Percentiles rank a stretch among this genome's conserved stretches.
Conservation (phyloP, 1,284 basidiomycete species). For the Sporisorium scitamineum region DNA sequence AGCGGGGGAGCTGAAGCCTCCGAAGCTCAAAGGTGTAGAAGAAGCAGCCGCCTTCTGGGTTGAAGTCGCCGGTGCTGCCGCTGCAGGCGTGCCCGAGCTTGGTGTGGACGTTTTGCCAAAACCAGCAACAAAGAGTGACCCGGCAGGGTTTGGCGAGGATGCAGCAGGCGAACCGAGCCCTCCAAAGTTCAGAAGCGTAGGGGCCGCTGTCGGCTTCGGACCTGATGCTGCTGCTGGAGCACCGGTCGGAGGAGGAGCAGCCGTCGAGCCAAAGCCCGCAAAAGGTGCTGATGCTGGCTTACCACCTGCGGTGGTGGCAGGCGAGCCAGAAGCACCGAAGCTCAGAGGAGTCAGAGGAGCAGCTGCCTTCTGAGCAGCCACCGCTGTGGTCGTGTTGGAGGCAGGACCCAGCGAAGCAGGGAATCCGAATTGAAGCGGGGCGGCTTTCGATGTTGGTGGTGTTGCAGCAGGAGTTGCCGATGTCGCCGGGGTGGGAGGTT, state of each 20-base stretch:
- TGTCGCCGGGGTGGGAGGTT: constrained; percentile 9
- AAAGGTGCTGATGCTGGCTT: constrained; percentile 10
- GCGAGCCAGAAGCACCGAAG: constrained; percentile 12
- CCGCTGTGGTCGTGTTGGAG: neutral
- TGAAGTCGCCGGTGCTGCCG: neutral
- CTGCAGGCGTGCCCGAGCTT: neutral
- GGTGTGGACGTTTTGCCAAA: constrained; percentile 3
- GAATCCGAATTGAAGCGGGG: constrained; percentile 15
- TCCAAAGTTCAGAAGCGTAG: constrained; percentile 2
- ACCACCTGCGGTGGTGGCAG: neutral
- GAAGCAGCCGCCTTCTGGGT: neutral
- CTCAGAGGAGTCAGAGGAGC: constrained; percentile 16
- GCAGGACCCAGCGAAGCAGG: constrained; percentile 17
- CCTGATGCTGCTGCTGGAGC: constrained; percentile 7
- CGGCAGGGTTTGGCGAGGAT: constrained; percentile 12
- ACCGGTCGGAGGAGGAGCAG: neutral
- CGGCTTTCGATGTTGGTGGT: constrained; percentile 1
- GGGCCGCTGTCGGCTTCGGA: neutral
- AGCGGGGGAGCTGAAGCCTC: constrained; percentile 8
- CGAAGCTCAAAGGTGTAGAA: constrained; percentile 9
- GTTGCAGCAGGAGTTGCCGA: constrained; percentile 7
- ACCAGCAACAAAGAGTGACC: constrained; percentile 13
- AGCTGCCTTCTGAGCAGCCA: constrained; percentile 7
- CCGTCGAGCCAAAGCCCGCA: constrained; percentile 6
- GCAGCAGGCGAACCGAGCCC: constrained; percentile 14